Evolutionary conservation across 768 basidiomycete genomes (phyloP), one percentile per base, ranked within the genome.

Genomic region (Tricholoma sp.): DNA sequence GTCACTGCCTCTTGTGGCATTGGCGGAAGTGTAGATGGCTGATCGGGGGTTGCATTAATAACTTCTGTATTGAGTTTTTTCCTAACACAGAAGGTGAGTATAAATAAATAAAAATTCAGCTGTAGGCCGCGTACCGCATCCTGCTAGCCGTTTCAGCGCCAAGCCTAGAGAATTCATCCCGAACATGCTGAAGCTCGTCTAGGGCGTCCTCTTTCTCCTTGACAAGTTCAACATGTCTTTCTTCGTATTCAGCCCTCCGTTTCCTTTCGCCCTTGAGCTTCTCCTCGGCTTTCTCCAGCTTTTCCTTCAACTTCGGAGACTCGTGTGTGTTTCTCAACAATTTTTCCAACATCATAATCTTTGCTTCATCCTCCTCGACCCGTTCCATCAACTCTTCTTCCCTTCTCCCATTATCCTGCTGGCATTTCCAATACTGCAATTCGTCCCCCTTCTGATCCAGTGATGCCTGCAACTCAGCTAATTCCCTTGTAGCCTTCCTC

Each of bases 321-420:
- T 75, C 68, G 21, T 75, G 70, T n/a, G 72, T 65, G 29, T 76
- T 76, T 21, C 72, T 67, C 2, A 82, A 64, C 68, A 81, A 69
- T 46, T 67, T 69, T 64, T 88, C 83, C 56, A 89, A 64, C 2
- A 82, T 78, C 3, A 72, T 69, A 34, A 89, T 84, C 69, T 83
- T 86, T 5, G 80, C 83, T 50, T 84, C 84, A 59, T 90, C 87
- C 63, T 88, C 86, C 45, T 90, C 87, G 27, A 91, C 82, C 60
- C 89, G 76, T 67, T 78, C 76, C 66, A 85, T 59, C 27, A 90
- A 64, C 54, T 83, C 83, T 22, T 79, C 77, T 66, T 90, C 89
- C 52, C 88, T 73, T 57, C 73, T 72, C 19, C 69, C 73, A 24
- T 76, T 69, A 2, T 73, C 81, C 21, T 70, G 67, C 31, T 76